Evolutionary conservation across 108 stramenopile species (phyloP).

Genomic region (Fistulifera solaris): DNA sequence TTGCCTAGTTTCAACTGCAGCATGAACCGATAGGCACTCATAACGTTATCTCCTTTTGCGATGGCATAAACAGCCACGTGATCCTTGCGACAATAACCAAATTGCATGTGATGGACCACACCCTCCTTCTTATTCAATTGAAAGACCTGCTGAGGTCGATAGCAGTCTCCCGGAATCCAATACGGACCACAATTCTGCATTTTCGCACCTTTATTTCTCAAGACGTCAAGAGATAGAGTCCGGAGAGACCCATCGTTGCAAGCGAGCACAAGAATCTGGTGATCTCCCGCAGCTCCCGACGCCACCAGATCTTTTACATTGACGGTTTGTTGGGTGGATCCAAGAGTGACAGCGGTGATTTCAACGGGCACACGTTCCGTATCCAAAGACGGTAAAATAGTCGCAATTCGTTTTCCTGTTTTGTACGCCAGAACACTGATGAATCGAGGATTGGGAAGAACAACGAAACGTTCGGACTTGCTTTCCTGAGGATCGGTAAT

Average conservation of each 20-base stretch:
- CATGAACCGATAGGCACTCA: conserved; percentile 1
- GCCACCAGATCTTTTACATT: conserved; percentile 19
- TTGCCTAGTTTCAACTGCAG: neutral
- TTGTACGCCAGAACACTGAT: conserved; percentile 30
- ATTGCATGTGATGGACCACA: conserved; percentile 14
- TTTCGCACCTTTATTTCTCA: neutral
- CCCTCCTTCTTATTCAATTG: conserved; percentile 17
- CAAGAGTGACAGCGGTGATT: neutral
- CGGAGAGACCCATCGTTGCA: conserved; percentile 35
- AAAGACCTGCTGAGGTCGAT: conserved; percentile 24
- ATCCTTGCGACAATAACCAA: neutral
- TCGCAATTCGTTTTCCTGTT: conserved; percentile 27
- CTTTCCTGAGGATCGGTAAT: conserved; percentile 18
- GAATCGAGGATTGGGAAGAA: conserved; percentile 27
- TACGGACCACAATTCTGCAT: conserved; percentile 15
- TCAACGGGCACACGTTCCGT: conserved; percentile 3
- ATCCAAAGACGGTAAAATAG: conserved; percentile 9
- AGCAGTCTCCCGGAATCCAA: conserved; percentile 12
- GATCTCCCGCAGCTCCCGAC: neutral
- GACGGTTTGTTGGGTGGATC: conserved; percentile 1
- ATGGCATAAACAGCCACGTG: conserved; percentile 3
- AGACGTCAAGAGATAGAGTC: conserved; percentile 13
- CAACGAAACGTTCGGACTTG: conserved; percentile 25
- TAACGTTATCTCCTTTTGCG: neutral
- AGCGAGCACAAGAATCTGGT: conserved; percentile 24